These are phyloP conservation scores for Emmonsiellopsis sp. DNA, from an alignment of 2,329 filamentous ascomycete species.

Conservation along the genomic window DNA sequence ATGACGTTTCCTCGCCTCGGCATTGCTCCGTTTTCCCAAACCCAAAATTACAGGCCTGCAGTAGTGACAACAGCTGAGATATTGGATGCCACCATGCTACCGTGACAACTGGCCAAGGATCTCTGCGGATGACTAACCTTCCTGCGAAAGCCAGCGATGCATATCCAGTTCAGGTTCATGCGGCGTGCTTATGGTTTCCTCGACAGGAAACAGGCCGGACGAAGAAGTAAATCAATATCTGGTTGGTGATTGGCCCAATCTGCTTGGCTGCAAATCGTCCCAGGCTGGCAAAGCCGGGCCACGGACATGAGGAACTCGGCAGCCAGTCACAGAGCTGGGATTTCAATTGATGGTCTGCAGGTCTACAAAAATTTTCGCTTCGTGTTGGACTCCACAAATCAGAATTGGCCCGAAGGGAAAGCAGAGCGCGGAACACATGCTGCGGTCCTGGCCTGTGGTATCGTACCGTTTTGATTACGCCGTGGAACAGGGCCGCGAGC, in stretches of 20 bases:
- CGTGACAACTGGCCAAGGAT: too few relatives aligned
- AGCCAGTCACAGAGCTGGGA: constrained; percentile 7
- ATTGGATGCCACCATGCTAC: too few relatives aligned
- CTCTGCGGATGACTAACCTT: too few relatives aligned
- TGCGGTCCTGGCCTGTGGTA: constrained; percentile 1
- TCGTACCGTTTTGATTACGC: not conserved
- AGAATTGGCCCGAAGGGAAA: not conserved
- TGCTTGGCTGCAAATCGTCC: not conserved
- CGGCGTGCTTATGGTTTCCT: too few relatives aligned
- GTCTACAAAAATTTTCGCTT: constrained; percentile 10
- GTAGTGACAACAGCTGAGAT: too few relatives aligned
- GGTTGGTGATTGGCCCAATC: not conserved
- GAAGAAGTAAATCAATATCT: too few relatives aligned
- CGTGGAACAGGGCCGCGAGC: not conserved
- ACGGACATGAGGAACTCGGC: constrained; percentile 2
- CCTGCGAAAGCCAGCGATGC: too few relatives aligned
- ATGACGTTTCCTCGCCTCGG: not conserved
- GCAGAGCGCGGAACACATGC: constrained; percentile 4
- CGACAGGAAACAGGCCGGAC: too few relatives aligned
- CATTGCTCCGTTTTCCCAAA: too few relatives aligned
- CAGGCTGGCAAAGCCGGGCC: not conserved
- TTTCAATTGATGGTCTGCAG: constrained; percentile 13
- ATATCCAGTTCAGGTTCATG: too few relatives aligned
- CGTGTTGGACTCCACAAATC: not conserved
- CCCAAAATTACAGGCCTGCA: too few relatives aligned